A percentile compares a stretch with the other conserved stretches of the same genome.
These are phyloP conservation scores for Scopulariopsis brevicaulis DNA, from an alignment of 2,329 filamentous ascomycete genomes.

Conservation along the genomic window DNA sequence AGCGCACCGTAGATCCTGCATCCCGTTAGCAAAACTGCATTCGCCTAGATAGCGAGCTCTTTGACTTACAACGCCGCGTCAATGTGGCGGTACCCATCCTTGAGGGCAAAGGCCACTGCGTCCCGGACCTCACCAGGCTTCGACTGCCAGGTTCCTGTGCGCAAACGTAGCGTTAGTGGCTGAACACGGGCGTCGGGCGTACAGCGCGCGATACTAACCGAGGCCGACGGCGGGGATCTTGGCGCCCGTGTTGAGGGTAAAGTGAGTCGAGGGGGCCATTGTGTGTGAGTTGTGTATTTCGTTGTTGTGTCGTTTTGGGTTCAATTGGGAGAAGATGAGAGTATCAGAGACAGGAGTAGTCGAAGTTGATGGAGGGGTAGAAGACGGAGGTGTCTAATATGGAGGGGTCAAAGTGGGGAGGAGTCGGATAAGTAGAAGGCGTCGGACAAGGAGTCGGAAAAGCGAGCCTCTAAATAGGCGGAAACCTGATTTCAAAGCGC, in stretches of 20 bases:
- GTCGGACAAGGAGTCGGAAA: too few relatives aligned
- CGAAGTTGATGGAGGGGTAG: too few relatives aligned
- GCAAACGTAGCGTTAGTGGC: background rate
- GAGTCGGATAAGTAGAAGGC: too few relatives aligned
- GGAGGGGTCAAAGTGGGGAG: too few relatives aligned
- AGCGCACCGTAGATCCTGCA: background rate
- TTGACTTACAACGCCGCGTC: constrained; percentile 64
- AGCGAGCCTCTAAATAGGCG: too few relatives aligned
- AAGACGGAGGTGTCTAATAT: too few relatives aligned
- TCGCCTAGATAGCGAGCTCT: background rate
- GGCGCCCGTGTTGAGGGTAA: constrained; percentile 63
- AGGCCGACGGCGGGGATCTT: constrained; percentile 31
- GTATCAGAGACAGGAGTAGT: background rate
- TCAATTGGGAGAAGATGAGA: background rate
- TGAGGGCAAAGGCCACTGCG: constrained; percentile 60
- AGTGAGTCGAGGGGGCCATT: constrained; percentile 14
- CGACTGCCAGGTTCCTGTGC: constrained; percentile 65
- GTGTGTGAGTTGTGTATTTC: background rate
- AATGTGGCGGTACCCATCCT: constrained; percentile 62
- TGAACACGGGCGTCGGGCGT: background rate
- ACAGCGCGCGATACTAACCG: constrained; percentile 14
- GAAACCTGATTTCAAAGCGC: too few relatives aligned
- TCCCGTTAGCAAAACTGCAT: background rate
- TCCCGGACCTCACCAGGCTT: constrained; percentile 54
- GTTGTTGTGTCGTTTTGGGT: background rate